Conservation (phyloP, 768 basidiomycete species). For the Lepiota venenata region DNA sequence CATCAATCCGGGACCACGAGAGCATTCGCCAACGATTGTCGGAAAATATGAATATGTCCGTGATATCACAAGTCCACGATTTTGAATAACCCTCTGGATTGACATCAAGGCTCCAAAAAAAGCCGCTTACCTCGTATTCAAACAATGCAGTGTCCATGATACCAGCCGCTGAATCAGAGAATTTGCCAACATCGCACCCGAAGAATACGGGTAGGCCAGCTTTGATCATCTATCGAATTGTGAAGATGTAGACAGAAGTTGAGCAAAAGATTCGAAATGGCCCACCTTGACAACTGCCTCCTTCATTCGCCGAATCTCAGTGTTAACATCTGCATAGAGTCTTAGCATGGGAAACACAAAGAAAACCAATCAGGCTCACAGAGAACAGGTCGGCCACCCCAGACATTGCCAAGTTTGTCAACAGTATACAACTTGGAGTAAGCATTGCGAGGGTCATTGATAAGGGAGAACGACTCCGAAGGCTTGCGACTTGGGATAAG, state of each 20-base stretch:
- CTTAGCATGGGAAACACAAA: not conserved
- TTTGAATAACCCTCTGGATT: too few species aligned
- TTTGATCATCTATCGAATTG: conserved; percentile 57
- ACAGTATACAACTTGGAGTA: conserved; percentile 87
- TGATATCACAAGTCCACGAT: too few species aligned
- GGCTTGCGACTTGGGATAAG: conserved; percentile 36
- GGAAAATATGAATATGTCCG: too few species aligned
- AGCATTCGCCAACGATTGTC: not conserved
- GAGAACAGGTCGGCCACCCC: conserved; percentile 79
- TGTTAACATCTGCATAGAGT: conserved; percentile 73
- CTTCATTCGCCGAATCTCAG: conserved; percentile 79
- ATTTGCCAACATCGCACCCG: conserved; percentile 94
- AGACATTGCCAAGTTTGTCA: conserved; percentile 89
- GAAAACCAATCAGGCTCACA: conserved; percentile 49
- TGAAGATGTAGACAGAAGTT: not conserved
- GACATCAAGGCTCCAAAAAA: not conserved
- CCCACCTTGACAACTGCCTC: conserved; percentile 67
- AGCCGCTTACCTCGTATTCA: conserved; percentile 64
- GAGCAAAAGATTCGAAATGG: conserved; percentile 1
- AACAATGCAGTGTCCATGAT: conserved; percentile 87
- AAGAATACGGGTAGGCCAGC: conserved; percentile 92
- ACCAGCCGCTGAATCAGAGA: conserved; percentile 63
- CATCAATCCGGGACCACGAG: not conserved
- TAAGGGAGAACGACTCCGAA: conserved; percentile 82
- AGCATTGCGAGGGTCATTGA: conserved; percentile 90